Conservation (phyloP, 805 yeast genomes). For the Candida berthetii region DNA sequence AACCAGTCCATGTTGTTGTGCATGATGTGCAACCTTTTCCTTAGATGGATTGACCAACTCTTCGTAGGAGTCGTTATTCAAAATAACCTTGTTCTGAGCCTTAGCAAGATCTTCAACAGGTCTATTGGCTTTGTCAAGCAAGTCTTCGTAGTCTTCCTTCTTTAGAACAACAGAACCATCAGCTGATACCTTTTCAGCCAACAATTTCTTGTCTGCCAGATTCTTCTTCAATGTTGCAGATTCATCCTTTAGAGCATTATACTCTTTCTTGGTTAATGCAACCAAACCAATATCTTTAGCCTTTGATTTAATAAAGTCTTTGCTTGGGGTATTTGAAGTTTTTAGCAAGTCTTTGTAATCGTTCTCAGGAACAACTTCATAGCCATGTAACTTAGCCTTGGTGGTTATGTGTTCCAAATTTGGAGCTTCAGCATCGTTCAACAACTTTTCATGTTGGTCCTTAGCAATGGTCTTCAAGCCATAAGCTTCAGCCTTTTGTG, state of each 20-base stretch:
- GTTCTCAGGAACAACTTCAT: neutral
- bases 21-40: neutral
- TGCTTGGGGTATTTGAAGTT: slow-evolving; percentile 8
- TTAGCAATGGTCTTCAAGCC: neutral
- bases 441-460: slow-evolving; percentile 1
- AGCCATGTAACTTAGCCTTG: neutral
- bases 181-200: slow-evolving; percentile 18
- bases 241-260: slow-evolving; percentile 5
- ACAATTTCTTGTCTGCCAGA: slow-evolving; percentile 19
- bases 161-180: slow-evolving; percentile 11
- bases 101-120: neutral
- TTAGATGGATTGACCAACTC: slow-evolving; percentile 1
- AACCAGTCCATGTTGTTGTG: neutral
- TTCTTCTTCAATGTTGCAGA: slow-evolving; percentile 16
- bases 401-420: neutral
- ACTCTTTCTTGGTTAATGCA: slow-evolving; percentile 6
- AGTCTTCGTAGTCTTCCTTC: slow-evolving; percentile 10
- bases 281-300: slow-evolving; percentile 8
- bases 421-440: slow-evolving; percentile 1
- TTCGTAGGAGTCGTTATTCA: slow-evolving; percentile 21
- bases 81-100: slow-evolving; percentile 11
- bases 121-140: slow-evolving; percentile 5
- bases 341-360: neutral
- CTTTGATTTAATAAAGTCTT: slow-evolving; percentile 17
- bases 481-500: slow-evolving; percentile 6